These are phyloP conservation scores for Nitzschia sp. DNA, from an alignment of 108 stramenopile genomes.

Conservation along the genomic window DNA sequence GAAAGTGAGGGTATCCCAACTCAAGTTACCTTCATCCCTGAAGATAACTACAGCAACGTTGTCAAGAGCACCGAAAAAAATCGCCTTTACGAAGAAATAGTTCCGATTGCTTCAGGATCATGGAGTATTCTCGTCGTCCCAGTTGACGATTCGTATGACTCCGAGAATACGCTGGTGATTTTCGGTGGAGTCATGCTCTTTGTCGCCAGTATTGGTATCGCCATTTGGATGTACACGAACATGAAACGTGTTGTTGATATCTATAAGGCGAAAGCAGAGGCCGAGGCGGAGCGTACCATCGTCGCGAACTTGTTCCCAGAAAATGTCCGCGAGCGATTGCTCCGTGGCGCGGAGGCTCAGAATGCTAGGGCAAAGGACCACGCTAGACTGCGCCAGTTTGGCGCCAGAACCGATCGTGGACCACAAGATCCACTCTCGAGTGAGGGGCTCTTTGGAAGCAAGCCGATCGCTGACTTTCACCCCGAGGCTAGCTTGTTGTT, in stretches of 20 bases:
- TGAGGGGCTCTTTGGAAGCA: slow-evolving; percentile 16
- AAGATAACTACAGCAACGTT: neutral
- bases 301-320: slow-evolving; percentile 17
- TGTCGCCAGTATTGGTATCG: neutral
- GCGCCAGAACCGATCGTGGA: neutral
- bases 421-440: neutral
- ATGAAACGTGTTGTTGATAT: slow-evolving; percentile 12
- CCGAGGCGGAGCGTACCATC: slow-evolving; percentile 13
- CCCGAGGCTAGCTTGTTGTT: slow-evolving; percentile 54
- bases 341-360: neutral
- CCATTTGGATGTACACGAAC: slow-evolving; percentile 18
- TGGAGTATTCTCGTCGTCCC: slow-evolving; percentile 18
- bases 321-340: slow-evolving; percentile 7
- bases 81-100: neutral
- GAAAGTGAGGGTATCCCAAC: neutral
- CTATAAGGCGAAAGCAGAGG: slow-evolving; percentile 11
- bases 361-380: neutral
- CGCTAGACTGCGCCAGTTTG: neutral
- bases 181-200: slow-evolving; percentile 18
- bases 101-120: slow-evolving; percentile 4
- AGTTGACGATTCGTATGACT: slow-evolving; percentile 8
- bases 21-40: neutral
- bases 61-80: neutral
- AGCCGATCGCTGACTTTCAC: slow-evolving; percentile 26
- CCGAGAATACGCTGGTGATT: slow-evolving; percentile 4